Conservation (phyloP, 2,329 filamentous ascomycete species). For the Cordyceps javanica region DNA sequence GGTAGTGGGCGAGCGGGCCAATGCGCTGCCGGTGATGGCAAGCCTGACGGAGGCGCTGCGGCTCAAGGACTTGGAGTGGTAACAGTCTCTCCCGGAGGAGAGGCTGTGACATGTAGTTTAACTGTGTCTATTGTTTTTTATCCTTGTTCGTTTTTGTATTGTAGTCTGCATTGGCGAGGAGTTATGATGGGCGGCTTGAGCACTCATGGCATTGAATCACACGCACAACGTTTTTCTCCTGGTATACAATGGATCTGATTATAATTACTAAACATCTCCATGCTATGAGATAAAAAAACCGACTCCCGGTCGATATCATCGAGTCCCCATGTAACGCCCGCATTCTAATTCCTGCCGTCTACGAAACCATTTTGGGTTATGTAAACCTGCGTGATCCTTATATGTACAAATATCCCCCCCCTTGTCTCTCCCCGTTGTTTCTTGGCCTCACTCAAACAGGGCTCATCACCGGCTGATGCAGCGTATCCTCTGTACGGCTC, state of each 20-base stretch:
- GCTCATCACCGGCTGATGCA: not conserved
- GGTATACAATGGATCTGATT: not conserved
- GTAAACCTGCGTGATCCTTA: not conserved
- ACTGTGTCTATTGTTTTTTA: not conserved
- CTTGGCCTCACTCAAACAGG: too few relatives aligned
- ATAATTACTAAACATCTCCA: not conserved
- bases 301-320: not conserved
- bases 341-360: not conserved
- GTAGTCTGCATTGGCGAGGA: not conserved
- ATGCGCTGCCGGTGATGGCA: conserved; percentile 27
- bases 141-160: not conserved
- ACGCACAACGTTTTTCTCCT: not conserved
- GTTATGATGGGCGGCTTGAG: not conserved
- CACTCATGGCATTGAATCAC: not conserved
- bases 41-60: conserved; percentile 24
- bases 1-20: conserved; percentile 33
- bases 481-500: not conserved
- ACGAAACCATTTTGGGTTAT: not conserved
- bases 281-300: not conserved
- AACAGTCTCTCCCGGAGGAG: too few relatives aligned
- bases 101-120: too few relatives aligned
- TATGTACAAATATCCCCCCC: not conserved
- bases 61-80: conserved; percentile 30
- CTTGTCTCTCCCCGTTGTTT: too few relatives aligned
- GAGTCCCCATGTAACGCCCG: not conserved